phyloP scores from a whole-genome alignment of 2,329 filamentous ascomycete genomes.

The Monosporascus sp. region DNA sequence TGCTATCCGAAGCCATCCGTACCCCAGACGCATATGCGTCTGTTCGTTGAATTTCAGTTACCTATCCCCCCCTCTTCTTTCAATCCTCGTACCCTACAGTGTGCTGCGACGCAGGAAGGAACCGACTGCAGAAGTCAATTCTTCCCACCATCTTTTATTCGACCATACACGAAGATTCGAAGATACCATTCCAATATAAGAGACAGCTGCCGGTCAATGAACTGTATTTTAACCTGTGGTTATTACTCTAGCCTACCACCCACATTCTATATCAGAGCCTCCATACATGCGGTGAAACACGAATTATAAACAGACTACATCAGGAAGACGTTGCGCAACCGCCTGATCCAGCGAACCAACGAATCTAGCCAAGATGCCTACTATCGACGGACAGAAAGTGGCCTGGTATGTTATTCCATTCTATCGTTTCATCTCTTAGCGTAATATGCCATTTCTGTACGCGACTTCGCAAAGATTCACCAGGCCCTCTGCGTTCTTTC shows the following conservation, averaged over 20 bases:
- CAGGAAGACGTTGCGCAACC: slow-evolving; percentile 1
- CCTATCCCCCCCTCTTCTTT: background rate
- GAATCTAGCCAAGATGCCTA: slow-evolving; percentile 49
- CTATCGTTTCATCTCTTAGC: background rate
- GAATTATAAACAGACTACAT: background rate
- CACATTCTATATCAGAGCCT: background rate
- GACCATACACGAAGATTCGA: background rate
- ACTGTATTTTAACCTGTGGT: background rate
- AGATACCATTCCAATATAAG: background rate
- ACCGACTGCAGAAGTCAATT: background rate
- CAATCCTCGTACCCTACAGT: background rate
- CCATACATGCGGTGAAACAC: background rate
- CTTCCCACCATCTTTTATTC: background rate
- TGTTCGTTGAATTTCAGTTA: background rate
- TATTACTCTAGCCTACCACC: background rate
- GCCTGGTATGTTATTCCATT: slow-evolving; percentile 55
- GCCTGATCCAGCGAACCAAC: slow-evolving; percentile 1
- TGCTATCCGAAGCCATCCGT: background rate
- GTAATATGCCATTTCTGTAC: background rate
- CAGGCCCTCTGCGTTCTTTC: background rate
- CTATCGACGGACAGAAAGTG: slow-evolving; percentile 67
- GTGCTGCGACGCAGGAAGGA: background rate
- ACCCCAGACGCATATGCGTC: background rate
- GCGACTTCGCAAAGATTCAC: background rate
- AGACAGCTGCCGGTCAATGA: background rate